Evolutionary conservation across 2,329 filamentous ascomycete genomes (phyloP).

Genomic region (Colletotrichum sp.): DNA sequence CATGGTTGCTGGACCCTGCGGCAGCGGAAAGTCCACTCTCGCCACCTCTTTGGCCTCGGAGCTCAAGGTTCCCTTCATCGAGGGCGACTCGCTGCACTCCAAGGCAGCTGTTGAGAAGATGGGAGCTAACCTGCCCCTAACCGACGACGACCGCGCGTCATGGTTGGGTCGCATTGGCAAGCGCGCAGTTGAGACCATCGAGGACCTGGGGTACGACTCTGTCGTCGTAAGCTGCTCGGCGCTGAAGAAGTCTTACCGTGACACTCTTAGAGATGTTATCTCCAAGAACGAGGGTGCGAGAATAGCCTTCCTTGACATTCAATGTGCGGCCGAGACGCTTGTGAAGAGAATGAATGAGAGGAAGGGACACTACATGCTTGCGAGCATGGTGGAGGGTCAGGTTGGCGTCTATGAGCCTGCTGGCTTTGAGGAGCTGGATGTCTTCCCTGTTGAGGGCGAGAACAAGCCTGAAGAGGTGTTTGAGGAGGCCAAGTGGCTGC

Average conservation of each 20-base stretch:
- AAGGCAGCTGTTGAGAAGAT: conserved; percentile 35
- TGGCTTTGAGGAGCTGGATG: conserved; percentile 33
- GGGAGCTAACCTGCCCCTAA: conserved; percentile 31
- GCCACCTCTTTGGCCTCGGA: conserved; percentile 32
- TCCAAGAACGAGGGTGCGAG: conserved; percentile 20
- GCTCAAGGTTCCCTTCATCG: conserved; percentile 39
- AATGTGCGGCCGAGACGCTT: conserved; percentile 33
- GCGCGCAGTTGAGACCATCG: conserved; percentile 26
- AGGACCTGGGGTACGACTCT: conserved; percentile 29
- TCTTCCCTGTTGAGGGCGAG: conserved; percentile 34
- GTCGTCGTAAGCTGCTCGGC: conserved; percentile 45
- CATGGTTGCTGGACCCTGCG: conserved; percentile 43
- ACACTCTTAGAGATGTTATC: conserved; percentile 30
- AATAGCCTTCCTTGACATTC: conserved; percentile 40
- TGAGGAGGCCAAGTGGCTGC: conserved; percentile 24
- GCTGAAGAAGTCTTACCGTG: conserved; percentile 36
- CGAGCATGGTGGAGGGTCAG: conserved; percentile 39
- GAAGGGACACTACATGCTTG: conserved; percentile 39
- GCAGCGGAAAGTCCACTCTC: conserved; percentile 45
- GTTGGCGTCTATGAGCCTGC: conserved; percentile 33
- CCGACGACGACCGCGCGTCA: conserved; percentile 33
- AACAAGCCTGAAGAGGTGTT: conserved; percentile 13
- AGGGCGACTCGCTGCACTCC: conserved; percentile 44
- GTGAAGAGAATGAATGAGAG: conserved; percentile 29
- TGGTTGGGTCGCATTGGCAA: conserved; percentile 34